A percentile compares a stretch with the other conserved stretches of the same genome.
Evolutionary conservation across 768 basidiomycete species (phyloP).

Genomic region (Suillus fuscotomentosus): DNA sequence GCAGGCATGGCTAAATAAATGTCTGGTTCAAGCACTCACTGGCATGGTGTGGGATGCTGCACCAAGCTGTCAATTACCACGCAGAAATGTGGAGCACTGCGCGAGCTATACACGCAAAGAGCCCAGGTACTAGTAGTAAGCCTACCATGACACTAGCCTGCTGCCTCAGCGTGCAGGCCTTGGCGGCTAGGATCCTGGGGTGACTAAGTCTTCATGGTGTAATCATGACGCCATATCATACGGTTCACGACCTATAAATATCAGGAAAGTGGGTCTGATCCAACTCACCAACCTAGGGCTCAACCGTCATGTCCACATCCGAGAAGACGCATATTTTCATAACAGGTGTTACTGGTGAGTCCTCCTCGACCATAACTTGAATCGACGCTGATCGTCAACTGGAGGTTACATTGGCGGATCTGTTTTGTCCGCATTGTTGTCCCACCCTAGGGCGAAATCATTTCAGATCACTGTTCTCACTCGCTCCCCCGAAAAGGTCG

Average conservation of each 20-base stretch:
- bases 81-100: neutral
- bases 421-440: conserved; percentile 46
- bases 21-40: neutral
- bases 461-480: conserved; percentile 48
- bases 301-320: neutral
- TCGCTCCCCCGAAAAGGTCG: conserved; percentile 39
- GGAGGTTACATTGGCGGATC: conserved; percentile 59
- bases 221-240: neutral
- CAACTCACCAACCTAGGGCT: neutral
- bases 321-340: conserved; percentile 9
- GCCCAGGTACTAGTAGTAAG: neutral
- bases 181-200: too few species aligned
- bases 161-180: too few species aligned
- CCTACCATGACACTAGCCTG: too few species aligned
- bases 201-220: neutral
- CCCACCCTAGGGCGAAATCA: conserved; percentile 38
- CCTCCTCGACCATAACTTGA: neutral
- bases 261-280: neutral
- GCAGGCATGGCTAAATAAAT: neutral
- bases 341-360: conserved; percentile 22
- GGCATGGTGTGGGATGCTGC: neutral
- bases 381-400: neutral
- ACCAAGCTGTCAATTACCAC: neutral
- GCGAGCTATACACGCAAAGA: neutral
- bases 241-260: neutral